phyloP scores from a whole-genome alignment of 1,139 yeast genomes.

The Yamadazyma pseudoaaseri region DNA sequence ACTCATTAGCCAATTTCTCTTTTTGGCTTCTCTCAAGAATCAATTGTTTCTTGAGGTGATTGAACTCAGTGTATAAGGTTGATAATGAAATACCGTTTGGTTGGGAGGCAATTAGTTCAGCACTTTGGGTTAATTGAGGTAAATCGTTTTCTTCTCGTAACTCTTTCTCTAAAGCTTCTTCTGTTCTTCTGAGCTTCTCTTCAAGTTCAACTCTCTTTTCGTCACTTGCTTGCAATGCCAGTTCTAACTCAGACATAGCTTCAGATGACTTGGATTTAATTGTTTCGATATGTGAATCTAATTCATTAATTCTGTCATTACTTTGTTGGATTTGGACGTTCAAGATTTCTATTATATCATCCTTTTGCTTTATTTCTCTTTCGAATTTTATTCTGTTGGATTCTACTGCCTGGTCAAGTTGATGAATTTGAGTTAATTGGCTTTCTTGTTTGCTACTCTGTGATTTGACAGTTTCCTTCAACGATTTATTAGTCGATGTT shows the following conservation, averaged over 20 bases:
- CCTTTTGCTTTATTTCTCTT: conserved; percentile 63
- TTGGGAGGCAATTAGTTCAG: conserved; percentile 45
- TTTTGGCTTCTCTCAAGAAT: conserved; percentile 72
- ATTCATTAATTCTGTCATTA: conserved; percentile 42
- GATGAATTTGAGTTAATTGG: conserved; percentile 36
- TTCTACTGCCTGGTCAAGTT: conserved; percentile 23
- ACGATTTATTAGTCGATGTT: conserved; percentile 18
- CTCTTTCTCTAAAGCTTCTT: conserved; percentile 42
- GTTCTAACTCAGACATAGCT: conserved; percentile 22
- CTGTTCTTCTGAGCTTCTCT: conserved; percentile 38
- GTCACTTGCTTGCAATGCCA: conserved; percentile 23
- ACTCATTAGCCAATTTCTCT: conserved; percentile 65
- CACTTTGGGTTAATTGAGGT: conserved; percentile 36
- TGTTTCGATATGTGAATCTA: conserved; percentile 46
- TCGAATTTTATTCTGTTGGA: conserved; percentile 51
- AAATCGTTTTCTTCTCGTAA: conserved; percentile 40
- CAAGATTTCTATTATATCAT: conserved; percentile 59
- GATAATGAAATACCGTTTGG: conserved; percentile 63
- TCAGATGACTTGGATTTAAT: conserved; percentile 38
- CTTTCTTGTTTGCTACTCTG: conserved; percentile 41
- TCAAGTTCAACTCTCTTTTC: conserved; percentile 35
- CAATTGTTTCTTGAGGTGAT: conserved; percentile 62
- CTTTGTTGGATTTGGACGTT: conserved; percentile 51
- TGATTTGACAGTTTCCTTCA: conserved; percentile 15
- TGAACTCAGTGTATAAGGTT: conserved; percentile 67